Base-by-base conservation (phyloP, 169 alveolate species). In the Miamiensis avidus region DNA sequence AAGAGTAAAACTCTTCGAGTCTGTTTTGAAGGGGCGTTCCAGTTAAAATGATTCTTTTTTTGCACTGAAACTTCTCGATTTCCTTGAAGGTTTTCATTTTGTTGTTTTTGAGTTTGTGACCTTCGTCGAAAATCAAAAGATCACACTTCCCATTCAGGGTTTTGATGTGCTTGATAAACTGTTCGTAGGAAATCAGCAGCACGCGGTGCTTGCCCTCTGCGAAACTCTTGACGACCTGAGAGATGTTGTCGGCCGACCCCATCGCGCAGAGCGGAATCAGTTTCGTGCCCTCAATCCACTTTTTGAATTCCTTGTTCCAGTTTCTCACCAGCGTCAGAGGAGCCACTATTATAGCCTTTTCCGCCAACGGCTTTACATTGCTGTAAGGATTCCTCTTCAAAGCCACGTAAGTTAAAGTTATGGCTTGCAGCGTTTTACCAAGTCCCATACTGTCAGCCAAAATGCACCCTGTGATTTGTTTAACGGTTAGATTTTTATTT, bases 91-190 rank as follows among this genome's bases (percentile, higher is more conserved):
- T 97, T 89, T 95, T 96, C 29, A 98, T 97, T 65, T 93, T 96
- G 82, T 96, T 98, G 81, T 98, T 98, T 89, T 98, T 98, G 77
- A 98, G 93, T 69, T 97, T 95, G 85, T 98, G 99, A 28, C 99
- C 99, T 88, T 98, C 99, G 87, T 98, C 99, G 85, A 99, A 97
- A 49, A 98, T 96, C 34, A 98, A 88, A 84, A 98, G 92, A 88
- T 98, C 99, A 82, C 99, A 97, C 25, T 95, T 97, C 34, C 97
- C 97, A 30, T 97, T 97, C 29, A 98, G 89, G 26, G 87, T 86
- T 27, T 91, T 93, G 27, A 89, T 95, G 86, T 97, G 98, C 83
- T 90, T 94, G 72, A 99, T 92, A 91, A 97, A 98, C 32, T 99
- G 94, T 82, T 98, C 99, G 88, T 98, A 98, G 32, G 98, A 94